phyloP scores from a whole-genome alignment of 352 stramenopile genomes.

The Pythium graminicola region DNA sequence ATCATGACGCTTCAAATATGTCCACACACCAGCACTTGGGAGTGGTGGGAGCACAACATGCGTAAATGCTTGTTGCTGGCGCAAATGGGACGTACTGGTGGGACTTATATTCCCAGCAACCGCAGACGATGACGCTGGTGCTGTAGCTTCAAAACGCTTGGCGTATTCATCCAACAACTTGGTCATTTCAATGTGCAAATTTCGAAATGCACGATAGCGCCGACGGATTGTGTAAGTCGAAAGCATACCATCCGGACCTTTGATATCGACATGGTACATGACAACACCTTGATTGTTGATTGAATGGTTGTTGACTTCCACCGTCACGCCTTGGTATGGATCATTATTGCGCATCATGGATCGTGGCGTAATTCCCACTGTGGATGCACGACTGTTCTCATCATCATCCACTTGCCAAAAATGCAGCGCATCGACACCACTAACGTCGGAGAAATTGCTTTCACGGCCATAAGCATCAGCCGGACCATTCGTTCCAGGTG shows the following conservation, averaged over 20 bases:
- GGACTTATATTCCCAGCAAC: slow-evolving; percentile 25
- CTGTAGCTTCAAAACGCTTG: slow-evolving; percentile 5
- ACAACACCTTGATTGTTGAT: slow-evolving; percentile 52
- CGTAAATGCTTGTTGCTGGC: slow-evolving; percentile 27
- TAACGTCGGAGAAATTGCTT: slow-evolving; percentile 59
- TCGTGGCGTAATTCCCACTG: slow-evolving; percentile 26
- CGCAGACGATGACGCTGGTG: slow-evolving; percentile 19
- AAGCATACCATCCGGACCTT: slow-evolving; percentile 60
- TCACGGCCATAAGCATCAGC: slow-evolving; percentile 27
- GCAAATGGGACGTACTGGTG: slow-evolving; percentile 21
- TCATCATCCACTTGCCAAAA: slow-evolving; percentile 46
- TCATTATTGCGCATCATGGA: slow-evolving; percentile 29
- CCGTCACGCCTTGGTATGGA: slow-evolving; percentile 58
- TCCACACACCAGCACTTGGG: slow-evolving; percentile 71
- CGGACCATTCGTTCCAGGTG: not conserved
- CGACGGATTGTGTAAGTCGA: slow-evolving; percentile 83
- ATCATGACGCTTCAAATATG: slow-evolving; percentile 77
- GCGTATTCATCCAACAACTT: slow-evolving; percentile 41
- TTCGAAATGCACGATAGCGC: slow-evolving; percentile 75
- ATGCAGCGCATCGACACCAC: slow-evolving; percentile 49
- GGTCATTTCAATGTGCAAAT: slow-evolving; percentile 61
- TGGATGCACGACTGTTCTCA: slow-evolving; percentile 27
- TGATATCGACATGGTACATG: slow-evolving; percentile 87
- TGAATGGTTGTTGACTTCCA: slow-evolving; percentile 49
- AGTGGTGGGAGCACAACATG: slow-evolving; percentile 31